These are phyloP conservation scores for Thielaviopsis euricoi DNA, from an alignment of 2,329 filamentous ascomycete species.

Conservation along the genomic window DNA sequence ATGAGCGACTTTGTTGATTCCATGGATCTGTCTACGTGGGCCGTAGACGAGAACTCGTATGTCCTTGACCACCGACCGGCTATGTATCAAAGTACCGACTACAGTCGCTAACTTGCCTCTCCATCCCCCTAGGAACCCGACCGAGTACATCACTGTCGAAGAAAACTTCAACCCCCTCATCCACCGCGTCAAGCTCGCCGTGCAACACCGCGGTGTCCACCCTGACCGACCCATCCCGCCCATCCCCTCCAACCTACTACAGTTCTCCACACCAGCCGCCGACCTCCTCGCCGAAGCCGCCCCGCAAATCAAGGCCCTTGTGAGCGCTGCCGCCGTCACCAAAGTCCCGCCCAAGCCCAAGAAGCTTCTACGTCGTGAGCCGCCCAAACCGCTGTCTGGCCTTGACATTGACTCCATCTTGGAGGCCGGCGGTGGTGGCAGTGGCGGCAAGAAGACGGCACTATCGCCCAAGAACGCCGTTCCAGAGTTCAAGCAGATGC, in stretches of 20 bases:
- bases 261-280: slow-evolving; percentile 56
- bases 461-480: slow-evolving; percentile 57
- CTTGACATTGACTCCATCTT: slow-evolving; percentile 75
- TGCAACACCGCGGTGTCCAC: slow-evolving; percentile 66
- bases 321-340: slow-evolving; percentile 62
- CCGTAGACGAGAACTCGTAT: slow-evolving; percentile 58
- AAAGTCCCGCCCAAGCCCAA: slow-evolving; percentile 74
- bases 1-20: slow-evolving; percentile 88
- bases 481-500: slow-evolving; percentile 74
- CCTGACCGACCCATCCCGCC: slow-evolving; percentile 47
- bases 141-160: slow-evolving; percentile 62
- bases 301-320: slow-evolving; percentile 44
- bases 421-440: too few species aligned
- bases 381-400: slow-evolving; percentile 71
- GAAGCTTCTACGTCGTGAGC: slow-evolving; percentile 52
- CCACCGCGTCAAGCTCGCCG: slow-evolving; percentile 77
- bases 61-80: slow-evolving; percentile 13
- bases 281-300: slow-evolving; percentile 43
- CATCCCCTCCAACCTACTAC: slow-evolving; percentile 46
- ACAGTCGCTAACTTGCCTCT: too few species aligned
- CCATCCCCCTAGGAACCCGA: slow-evolving; percentile 25
- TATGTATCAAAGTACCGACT: too few species aligned
- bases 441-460: neutral
- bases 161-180: slow-evolving; percentile 72
- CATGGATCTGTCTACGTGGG: slow-evolving; percentile 69